A percentile compares a stretch with the other conserved stretches of the same genome.
Conservation (phyloP, 768 basidiomycete genomes). For the Russula olivacea region DNA sequence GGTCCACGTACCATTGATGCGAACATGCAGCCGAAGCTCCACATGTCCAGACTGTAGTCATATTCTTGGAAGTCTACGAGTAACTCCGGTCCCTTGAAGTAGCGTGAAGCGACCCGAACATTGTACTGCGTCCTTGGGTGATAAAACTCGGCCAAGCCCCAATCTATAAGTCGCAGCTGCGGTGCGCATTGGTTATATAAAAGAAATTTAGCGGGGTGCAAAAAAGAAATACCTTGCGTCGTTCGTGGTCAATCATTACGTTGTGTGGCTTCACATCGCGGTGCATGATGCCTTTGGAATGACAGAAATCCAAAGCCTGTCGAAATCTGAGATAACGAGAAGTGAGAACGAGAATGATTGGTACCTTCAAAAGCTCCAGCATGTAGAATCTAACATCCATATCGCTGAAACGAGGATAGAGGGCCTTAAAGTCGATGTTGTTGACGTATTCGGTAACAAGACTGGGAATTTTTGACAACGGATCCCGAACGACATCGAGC, state of each 20-base stretch:
- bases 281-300: slow-evolving; percentile 99
- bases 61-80: slow-evolving; percentile 98
- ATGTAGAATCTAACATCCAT: slow-evolving; percentile 96
- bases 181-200: background rate
- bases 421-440: slow-evolving; percentile 94
- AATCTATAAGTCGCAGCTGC: slow-evolving; percentile 93
- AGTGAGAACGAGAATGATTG: slow-evolving; percentile 1
- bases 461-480: slow-evolving; percentile 93
- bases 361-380: slow-evolving; percentile 88
- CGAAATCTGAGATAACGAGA: slow-evolving; percentile 4
- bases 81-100: slow-evolving; percentile 97
- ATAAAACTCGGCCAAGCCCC: slow-evolving; percentile 98
- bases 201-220: background rate
- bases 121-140: slow-evolving; percentile 98
- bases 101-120: slow-evolving; percentile 92
- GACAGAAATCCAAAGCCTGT: slow-evolving; percentile 93
- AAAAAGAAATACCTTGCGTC: slow-evolving; percentile 64
- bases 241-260: slow-evolving; percentile 99
- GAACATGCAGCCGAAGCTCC: slow-evolving; percentile 99
- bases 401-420: slow-evolving; percentile 95
- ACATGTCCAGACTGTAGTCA: slow-evolving; percentile 97
- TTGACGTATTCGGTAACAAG: slow-evolving; percentile 97
- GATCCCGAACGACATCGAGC: slow-evolving; percentile 93
- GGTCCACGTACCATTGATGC: slow-evolving; percentile 76
- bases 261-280: slow-evolving; percentile 98